Conservation (phyloP, 177 flowering plant species). For the Vitis hybrid region DNA sequence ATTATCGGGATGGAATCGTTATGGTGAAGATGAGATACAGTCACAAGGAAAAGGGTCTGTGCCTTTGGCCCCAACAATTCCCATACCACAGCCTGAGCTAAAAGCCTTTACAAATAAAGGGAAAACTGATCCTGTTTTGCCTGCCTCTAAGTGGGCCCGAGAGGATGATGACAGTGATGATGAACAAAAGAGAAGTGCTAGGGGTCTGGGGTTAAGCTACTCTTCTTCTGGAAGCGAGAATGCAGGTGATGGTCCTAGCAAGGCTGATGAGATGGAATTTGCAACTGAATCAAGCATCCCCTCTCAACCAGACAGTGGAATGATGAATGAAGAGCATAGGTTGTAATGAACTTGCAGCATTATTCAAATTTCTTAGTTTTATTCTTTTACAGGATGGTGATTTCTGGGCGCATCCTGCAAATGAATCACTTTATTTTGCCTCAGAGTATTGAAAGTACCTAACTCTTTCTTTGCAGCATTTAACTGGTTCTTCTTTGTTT, state of each 20-base stretch:
- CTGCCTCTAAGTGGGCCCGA: conserved; percentile 91
- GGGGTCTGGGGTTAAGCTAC: conserved; percentile 70
- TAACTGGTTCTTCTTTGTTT: too few species aligned
- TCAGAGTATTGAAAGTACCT: too few species aligned
- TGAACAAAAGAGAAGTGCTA: conserved; percentile 55
- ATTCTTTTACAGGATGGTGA: background rate
- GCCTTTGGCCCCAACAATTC: conserved; percentile 36
- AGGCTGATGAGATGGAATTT: conserved; percentile 45
- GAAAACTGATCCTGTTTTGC: conserved; percentile 64
- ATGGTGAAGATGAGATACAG: conserved; percentile 44
- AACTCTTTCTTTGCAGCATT: too few species aligned
- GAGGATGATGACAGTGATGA: conserved; percentile 92
- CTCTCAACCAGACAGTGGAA: conserved; percentile 53
- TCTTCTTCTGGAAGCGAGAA: conserved; percentile 98
- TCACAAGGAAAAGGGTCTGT: conserved; percentile 36
- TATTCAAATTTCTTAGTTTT: background rate
- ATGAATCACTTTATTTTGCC: too few species aligned
- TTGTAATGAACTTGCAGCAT: conserved; percentile 12
- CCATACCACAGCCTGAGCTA: conserved; percentile 61
- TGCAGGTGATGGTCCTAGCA: conserved; percentile 52
- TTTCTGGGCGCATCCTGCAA: too few species aligned
- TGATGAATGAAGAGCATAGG: conserved; percentile 90
- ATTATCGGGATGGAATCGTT: conserved; percentile 49
- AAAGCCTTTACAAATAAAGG: conserved; percentile 55
- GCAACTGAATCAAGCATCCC: conserved; percentile 44